These are phyloP conservation scores for Kurtzmaniella fragi DNA, from an alignment of 805 yeast genomes.

Conservation along the genomic window DNA sequence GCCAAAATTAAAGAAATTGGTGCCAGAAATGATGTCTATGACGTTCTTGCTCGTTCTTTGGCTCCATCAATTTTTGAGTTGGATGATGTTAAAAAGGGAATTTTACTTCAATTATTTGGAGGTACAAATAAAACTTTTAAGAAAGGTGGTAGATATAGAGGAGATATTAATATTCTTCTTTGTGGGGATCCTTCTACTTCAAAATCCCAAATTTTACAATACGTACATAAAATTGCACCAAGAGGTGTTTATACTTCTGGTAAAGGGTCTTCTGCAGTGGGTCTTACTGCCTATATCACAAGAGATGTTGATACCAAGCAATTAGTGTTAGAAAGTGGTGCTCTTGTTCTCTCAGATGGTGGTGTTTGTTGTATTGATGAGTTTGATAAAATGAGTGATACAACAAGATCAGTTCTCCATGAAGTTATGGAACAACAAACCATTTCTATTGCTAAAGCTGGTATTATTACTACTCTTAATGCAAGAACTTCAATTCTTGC, in stretches of 20 bases:
- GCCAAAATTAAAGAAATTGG: constrained; percentile 57
- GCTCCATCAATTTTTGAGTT: constrained; percentile 97
- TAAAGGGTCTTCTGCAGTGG: constrained; percentile 98
- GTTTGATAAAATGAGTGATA: constrained; percentile 94
- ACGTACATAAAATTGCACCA: constrained; percentile 96
- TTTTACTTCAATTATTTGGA: constrained; percentile 86
- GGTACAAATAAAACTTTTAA: constrained; percentile 86
- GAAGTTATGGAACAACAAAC: constrained; percentile 99
- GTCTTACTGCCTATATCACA: constrained; percentile 95
- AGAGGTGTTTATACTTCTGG: constrained; percentile 98
- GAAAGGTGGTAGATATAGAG: constrained; percentile 93
- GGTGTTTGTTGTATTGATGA: constrained; percentile 99
- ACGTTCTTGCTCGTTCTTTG: constrained; percentile 77
- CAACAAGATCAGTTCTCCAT: constrained; percentile 90
- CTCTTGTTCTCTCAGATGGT: constrained; percentile 92
- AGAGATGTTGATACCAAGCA: constrained; percentile 92
- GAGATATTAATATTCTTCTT: constrained; percentile 84
- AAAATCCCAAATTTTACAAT: constrained; percentile 89
- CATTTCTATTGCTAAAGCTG: constrained; percentile 96
- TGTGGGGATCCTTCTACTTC: constrained; percentile 99
- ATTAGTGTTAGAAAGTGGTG: constrained; percentile 92
- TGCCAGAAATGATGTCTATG: constrained; percentile 74
- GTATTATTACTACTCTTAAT: constrained; percentile 92
- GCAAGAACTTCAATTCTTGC: constrained; percentile 96
- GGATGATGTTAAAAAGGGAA: constrained; percentile 96